Base-by-base conservation (phyloP, 192 early-diverging fungal species). In the Geosiphon pyriformis region DNA sequence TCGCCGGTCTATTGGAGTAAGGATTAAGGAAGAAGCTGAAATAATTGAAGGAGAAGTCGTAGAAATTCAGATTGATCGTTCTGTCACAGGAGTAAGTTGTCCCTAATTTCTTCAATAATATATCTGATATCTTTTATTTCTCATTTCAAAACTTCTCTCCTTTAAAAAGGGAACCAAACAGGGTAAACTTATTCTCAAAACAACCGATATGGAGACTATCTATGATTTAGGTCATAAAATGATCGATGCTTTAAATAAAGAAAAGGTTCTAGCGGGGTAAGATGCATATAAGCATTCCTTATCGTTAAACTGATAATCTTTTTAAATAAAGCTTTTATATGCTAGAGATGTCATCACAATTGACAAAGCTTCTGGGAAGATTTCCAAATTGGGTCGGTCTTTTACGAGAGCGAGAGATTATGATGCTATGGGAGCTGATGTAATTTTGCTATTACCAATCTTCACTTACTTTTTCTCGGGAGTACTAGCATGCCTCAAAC, bases 121-220 rank as follows among this genome's bases (percentile, higher is more conserved):
- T 7, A 23, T 34, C 29, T 29, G 1, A 23, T 27, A 17, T 52
- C 34, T 18, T 30, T 34, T 61, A 32, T 22, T n/a, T 35, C 17
- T 25, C 8, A 29, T 17, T 57, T 32, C 30, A 31, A 1, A 11
- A 46, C 6, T 32, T 31, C 22, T 15, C 33, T 37, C 17, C 48
- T 46, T 32, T 2, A 58, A 46, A 42, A 67, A 93, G 91, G 89
- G 88, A 3, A 88, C 92, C 57, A 96, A 98, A 82, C 91, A 92
- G 0, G 97, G 97, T 22, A 99, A 99, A 78, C 78, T 99, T 51
- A 99, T 95, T 56, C 75, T 98, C 32, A 99, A 99, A 82, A 99
- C 97, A 27, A 99, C 95, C 20, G 97, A 99, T 48, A 99, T 99
- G 97, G 97, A 99, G 75, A 99, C 97, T 32, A 90, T 99, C 62